Evolutionary conservation across 2,329 filamentous ascomycete species (phyloP), one percentile per base, ranked within the genome.

Genomic region (Colletotrichum magnum): DNA sequence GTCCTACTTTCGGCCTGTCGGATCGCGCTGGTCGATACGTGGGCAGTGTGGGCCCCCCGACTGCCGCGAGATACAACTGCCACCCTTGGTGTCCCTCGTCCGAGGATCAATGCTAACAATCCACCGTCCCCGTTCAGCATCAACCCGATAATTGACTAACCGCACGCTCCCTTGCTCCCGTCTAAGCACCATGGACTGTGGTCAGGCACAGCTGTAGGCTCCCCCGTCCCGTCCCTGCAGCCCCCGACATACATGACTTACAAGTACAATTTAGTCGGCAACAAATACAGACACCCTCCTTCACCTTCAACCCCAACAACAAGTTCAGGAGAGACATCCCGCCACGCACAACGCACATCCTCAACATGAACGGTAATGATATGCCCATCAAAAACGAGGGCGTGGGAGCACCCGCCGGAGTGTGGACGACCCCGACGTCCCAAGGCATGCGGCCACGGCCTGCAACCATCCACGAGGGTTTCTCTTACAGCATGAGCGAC

Each of bases 381-480:
- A 80, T 87, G 75, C 77, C 83, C 63, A 75, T 77, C 58, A 85
- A 86, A 77, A 77, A 79, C 51, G 87, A 89, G 73, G 79, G 80
- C 57, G 80, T 86, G 76, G 77, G 80, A 63, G 78, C 80, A 64
- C 78, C 84, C 28, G 79, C 84, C 45, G 83, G 82, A 41, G 79
- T 86, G 73, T 90, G 88, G 87, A 86, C 87, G 65, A 87, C 87
- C 58, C 86, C 88, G 9, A 84, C 82, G 13, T 81, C 87, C 48
- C 85, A 87, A 62, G 79, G 83, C 68, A 77, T 83, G 73, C 83
- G 86, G 71, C 86, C 85, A 54, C 84, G 87, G 47, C 88, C 88
- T 63, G 86, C 86, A 51, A 89, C 88, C 47, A 89, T 90, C 66
- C 87, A 90, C 73, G 88, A 89, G 75, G 87, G 85, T 59, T 89